Percentiles rank a stretch among this genome's conserved stretches.
Evolutionary conservation across 805 yeast species (phyloP).

Genomic region (Scheffersomyces lignosus): DNA sequence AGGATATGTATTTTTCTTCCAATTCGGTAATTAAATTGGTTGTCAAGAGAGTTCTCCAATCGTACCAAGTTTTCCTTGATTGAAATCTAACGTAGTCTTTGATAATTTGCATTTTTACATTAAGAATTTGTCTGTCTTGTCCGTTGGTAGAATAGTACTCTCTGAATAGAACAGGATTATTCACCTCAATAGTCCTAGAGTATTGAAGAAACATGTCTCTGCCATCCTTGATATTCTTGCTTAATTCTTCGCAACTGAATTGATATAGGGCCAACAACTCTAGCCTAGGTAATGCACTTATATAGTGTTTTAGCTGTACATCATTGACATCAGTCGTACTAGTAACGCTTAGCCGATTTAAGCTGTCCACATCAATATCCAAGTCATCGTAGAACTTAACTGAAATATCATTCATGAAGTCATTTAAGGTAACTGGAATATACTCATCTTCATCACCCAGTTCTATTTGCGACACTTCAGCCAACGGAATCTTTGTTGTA

Average conservation of each 20-base stretch:
- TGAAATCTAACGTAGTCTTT: slow-evolving; percentile 53
- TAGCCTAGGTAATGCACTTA: slow-evolving; percentile 38
- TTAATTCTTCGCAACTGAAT: slow-evolving; percentile 54
- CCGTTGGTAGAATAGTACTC: slow-evolving; percentile 46
- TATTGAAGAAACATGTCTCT: slow-evolving; percentile 46
- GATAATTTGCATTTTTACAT: slow-evolving; percentile 48
- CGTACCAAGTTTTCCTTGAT: slow-evolving; percentile 59
- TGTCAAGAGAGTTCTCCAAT: slow-evolving; percentile 57
- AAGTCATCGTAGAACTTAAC: slow-evolving; percentile 49
- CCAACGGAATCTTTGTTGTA: slow-evolving; percentile 31
- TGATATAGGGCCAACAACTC: slow-evolving; percentile 50
- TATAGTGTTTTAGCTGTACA: slow-evolving; percentile 32
- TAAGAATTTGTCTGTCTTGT: slow-evolving; percentile 41
- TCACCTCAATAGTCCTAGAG: slow-evolving; percentile 44
- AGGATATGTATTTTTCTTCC: slow-evolving; percentile 16
- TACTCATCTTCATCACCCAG: slow-evolving; percentile 21
- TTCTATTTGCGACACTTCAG: slow-evolving; percentile 9
- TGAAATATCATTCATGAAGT: slow-evolving; percentile 40
- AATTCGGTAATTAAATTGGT: slow-evolving; percentile 43
- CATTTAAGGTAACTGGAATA: slow-evolving; percentile 33
- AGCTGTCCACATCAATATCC: slow-evolving; percentile 29
- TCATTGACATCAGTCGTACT: slow-evolving; percentile 5
- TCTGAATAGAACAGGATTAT: slow-evolving; percentile 50
- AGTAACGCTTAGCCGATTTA: slow-evolving; percentile 23
- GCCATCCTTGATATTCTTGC: slow-evolving; percentile 52